Conservation (phyloP, 768 basidiomycete genomes). For the Podaxis pistillaris region DNA sequence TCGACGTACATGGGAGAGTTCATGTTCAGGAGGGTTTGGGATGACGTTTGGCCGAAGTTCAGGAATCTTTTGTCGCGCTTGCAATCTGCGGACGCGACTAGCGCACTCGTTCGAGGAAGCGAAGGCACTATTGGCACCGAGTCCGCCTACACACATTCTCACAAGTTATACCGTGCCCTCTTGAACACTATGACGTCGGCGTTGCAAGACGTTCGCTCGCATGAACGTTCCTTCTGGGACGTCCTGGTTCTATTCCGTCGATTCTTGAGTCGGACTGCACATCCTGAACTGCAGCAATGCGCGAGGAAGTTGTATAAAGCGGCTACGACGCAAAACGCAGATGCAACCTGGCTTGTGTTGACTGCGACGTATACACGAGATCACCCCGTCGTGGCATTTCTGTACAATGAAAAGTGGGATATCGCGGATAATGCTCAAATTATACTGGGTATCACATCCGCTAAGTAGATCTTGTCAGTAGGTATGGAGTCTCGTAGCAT, state of each 20-base stretch:
- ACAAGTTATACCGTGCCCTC: constrained; percentile 76
- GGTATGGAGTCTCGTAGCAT: too few relatives aligned
- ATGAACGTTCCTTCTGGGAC: constrained; percentile 79
- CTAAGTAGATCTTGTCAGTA: constrained; percentile 5
- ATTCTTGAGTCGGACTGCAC: constrained; percentile 65
- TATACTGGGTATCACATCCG: constrained; percentile 27
- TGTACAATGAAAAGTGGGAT: constrained; percentile 62
- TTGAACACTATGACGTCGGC: constrained; percentile 72
- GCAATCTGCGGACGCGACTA: constrained; percentile 60
- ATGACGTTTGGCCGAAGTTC: constrained; percentile 92
- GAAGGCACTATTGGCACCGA: constrained; percentile 53
- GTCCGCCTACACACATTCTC: constrained; percentile 78
- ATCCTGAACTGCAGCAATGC: constrained; percentile 70
- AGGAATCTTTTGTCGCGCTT: constrained; percentile 55
- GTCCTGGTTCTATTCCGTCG: constrained; percentile 72
- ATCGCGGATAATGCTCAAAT: constrained; percentile 44
- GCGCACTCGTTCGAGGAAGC: constrained; percentile 62
- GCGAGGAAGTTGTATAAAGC: constrained; percentile 66
- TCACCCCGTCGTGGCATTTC: constrained; percentile 44
- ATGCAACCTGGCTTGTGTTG: constrained; percentile 84
- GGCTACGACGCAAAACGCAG: constrained; percentile 62
- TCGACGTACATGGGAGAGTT: constrained; percentile 73
- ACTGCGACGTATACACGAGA: constrained; percentile 46
- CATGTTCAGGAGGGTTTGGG: constrained; percentile 84
- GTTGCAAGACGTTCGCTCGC: constrained; percentile 62